Evolutionary conservation across 768 basidiomycete genomes (phyloP).

Genomic region (Coprinopsis strossmayeri): DNA sequence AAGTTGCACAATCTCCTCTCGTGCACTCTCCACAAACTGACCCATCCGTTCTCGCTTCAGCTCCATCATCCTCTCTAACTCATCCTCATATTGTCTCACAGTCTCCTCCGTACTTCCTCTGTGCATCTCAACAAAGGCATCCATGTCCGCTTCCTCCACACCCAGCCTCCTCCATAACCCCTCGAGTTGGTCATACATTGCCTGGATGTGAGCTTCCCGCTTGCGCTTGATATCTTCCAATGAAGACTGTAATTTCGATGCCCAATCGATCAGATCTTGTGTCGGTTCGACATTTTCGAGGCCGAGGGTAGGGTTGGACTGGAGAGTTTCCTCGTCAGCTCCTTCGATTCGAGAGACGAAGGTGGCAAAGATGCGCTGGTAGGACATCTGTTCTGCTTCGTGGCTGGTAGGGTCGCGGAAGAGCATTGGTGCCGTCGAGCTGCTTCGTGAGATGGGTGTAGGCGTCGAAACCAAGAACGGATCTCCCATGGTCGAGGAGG

Average conservation of each 20-base stretch:
- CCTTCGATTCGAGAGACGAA: constrained; percentile 62
- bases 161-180: constrained; percentile 86
- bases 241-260: constrained; percentile 44
- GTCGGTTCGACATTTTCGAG: constrained; percentile 80
- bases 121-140: constrained; percentile 85
- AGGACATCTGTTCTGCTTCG: constrained; percentile 35
- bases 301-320: constrained; percentile 33
- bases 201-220: constrained; percentile 82
- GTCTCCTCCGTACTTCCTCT: constrained; percentile 76
- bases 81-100: constrained; percentile 79
- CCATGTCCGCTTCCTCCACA: constrained; percentile 73
- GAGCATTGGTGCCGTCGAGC: constrained; percentile 28
- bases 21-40: constrained; percentile 73
- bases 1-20: constrained; percentile 71
- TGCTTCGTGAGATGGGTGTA: constrained; percentile 38
- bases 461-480: constrained; percentile 47
- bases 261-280: constrained; percentile 67
- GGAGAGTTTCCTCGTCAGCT: constrained; percentile 41
- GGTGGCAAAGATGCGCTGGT: constrained; percentile 52
- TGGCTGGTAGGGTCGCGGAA: constrained; percentile 28
- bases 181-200: constrained; percentile 91
- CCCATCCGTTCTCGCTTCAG: constrained; percentile 85
- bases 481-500: constrained; percentile 24
- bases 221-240: constrained; percentile 69
- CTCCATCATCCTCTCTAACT: constrained; percentile 85